Evolutionary conservation across 306 rosid species (phyloP).

Genomic region (Sophora flavescens): DNA sequence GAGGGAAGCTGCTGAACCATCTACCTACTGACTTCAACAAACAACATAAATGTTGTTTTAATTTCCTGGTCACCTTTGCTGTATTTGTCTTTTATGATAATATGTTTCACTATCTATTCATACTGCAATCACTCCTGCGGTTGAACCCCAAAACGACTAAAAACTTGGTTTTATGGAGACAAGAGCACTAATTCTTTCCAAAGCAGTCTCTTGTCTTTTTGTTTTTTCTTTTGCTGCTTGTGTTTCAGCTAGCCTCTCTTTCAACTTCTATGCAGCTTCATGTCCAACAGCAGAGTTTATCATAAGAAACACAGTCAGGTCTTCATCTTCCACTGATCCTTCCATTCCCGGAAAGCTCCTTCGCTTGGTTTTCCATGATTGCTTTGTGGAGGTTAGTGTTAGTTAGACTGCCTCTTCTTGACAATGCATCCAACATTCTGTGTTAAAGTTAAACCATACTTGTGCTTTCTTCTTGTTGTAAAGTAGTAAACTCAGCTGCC

Average conservation of each 20-base stretch:
- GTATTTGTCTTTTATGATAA: slow-evolving; percentile 25
- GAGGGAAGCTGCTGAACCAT: slow-evolving; percentile 35
- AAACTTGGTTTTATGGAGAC: slow-evolving; percentile 58
- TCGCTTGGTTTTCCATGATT: slow-evolving; percentile 91
- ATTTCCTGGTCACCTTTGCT: slow-evolving; percentile 41
- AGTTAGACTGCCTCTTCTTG: background rate
- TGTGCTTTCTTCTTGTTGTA: background rate
- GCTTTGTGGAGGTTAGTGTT: slow-evolving; percentile 85
- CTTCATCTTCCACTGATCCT: slow-evolving; percentile 75
- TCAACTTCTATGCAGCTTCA: slow-evolving; percentile 71
- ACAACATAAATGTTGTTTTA: slow-evolving; percentile 70
- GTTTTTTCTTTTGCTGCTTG: slow-evolving; percentile 42
- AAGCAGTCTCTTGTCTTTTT: slow-evolving; percentile 39
- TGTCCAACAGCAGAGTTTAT: slow-evolving; percentile 84
- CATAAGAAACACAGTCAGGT: slow-evolving; percentile 65
- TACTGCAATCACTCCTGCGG: slow-evolving; percentile 1
- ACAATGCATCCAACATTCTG: background rate
- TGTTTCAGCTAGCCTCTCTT: slow-evolving; percentile 63
- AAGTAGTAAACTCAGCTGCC: background rate
- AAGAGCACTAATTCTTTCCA: slow-evolving; percentile 35
- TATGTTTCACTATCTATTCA: slow-evolving; percentile 24
- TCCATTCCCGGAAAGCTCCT: slow-evolving; percentile 91
- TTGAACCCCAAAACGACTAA: slow-evolving; percentile 16
- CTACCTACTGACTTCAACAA: slow-evolving; percentile 73
- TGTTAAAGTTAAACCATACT: background rate